These are phyloP conservation scores for Saccharomycopsis guyanensis DNA, from an alignment of 805 yeast species.

Conservation along the genomic window DNA sequence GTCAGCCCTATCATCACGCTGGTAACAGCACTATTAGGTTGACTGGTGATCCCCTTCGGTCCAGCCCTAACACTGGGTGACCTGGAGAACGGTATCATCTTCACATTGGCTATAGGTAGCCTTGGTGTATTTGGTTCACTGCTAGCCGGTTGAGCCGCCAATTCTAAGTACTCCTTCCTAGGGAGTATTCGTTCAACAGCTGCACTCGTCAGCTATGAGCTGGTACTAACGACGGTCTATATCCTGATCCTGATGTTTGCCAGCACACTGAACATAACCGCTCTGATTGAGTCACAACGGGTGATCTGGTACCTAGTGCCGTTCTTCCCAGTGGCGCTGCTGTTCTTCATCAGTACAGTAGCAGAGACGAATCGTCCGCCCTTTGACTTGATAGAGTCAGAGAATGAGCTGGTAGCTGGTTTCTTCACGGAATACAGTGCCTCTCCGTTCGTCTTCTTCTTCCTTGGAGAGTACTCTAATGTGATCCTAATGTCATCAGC, in stretches of 20 bases:
- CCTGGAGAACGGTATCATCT: conserved; percentile 19
- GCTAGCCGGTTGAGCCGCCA: conserved; percentile 21
- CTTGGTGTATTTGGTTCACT: conserved; percentile 22
- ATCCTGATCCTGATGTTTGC: conserved; percentile 12
- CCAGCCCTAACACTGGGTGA: conserved; percentile 18
- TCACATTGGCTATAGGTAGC: conserved; percentile 20
- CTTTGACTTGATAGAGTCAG: conserved; percentile 12
- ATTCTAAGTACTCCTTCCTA: conserved; percentile 21
- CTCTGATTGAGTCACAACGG: conserved; percentile 11
- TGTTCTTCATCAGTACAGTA: conserved; percentile 7
- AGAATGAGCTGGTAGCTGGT: conserved; percentile 11
- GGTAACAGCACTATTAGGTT: conserved; percentile 21
- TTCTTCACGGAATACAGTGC: conserved; percentile 5
- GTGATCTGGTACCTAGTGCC: conserved; percentile 9
- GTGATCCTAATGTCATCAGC: conserved; percentile 5
- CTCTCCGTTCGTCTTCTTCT: conserved; percentile 9
- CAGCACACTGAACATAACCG: conserved; percentile 14
- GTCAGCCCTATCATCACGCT: conserved; percentile 21
- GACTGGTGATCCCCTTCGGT: conserved; percentile 20
- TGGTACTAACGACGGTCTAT: conserved; percentile 22
- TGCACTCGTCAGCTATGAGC: conserved; percentile 23
- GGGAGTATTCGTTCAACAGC: conserved; percentile 22
- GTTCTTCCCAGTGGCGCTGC: conserved; percentile 9
- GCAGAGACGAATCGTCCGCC: conserved; percentile 20
- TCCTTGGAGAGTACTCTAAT: conserved; percentile 8